phyloP scores from a whole-genome alignment of 1,284 basidiomycete genomes.

The Cryptococcus hybrid region DNA sequence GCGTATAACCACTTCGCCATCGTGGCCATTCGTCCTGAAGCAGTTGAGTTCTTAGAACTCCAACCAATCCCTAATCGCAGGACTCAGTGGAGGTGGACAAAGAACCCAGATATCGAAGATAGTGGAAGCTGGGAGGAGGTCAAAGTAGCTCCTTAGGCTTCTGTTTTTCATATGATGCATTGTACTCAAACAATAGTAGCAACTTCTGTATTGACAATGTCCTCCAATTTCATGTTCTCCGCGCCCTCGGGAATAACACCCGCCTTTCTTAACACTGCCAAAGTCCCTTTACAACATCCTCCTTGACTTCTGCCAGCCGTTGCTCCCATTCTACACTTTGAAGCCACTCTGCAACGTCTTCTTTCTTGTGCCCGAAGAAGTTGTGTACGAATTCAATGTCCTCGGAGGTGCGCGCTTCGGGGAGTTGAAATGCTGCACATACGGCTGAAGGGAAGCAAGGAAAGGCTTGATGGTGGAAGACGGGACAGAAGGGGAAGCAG shows the following conservation, averaged over 20 bases:
- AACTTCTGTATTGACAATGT: slow-evolving; percentile 63
- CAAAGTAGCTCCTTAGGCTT: slow-evolving; percentile 28
- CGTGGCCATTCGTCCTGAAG: slow-evolving; percentile 36
- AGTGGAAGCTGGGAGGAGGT: slow-evolving; percentile 33
- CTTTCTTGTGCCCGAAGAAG: slow-evolving; percentile 73
- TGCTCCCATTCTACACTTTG: slow-evolving; percentile 71
- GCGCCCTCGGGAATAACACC: slow-evolving; percentile 66
- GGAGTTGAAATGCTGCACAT: slow-evolving; percentile 69
- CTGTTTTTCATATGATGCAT: background rate
- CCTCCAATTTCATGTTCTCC: slow-evolving; percentile 59
- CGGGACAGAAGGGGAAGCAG: slow-evolving; percentile 66
- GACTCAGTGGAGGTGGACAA: slow-evolving; percentile 27
- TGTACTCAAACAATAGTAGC: slow-evolving; percentile 50
- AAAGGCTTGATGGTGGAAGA: slow-evolving; percentile 59
- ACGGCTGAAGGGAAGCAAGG: slow-evolving; percentile 61
- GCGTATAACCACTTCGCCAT: slow-evolving; percentile 42
- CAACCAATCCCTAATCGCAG: slow-evolving; percentile 39
- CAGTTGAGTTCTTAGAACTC: slow-evolving; percentile 45
- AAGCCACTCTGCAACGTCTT: slow-evolving; percentile 68
- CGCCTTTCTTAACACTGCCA: slow-evolving; percentile 69
- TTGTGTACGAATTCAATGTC: slow-evolving; percentile 73
- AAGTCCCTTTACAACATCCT: slow-evolving; percentile 64
- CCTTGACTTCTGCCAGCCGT: slow-evolving; percentile 63
- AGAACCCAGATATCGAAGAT: background rate
- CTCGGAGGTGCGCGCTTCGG: slow-evolving; percentile 58